A percentile compares a stretch with the other conserved stretches of the same genome.
Conservation (phyloP, 1,284 basidiomycete genomes). For the Meira miltonrushii region DNA sequence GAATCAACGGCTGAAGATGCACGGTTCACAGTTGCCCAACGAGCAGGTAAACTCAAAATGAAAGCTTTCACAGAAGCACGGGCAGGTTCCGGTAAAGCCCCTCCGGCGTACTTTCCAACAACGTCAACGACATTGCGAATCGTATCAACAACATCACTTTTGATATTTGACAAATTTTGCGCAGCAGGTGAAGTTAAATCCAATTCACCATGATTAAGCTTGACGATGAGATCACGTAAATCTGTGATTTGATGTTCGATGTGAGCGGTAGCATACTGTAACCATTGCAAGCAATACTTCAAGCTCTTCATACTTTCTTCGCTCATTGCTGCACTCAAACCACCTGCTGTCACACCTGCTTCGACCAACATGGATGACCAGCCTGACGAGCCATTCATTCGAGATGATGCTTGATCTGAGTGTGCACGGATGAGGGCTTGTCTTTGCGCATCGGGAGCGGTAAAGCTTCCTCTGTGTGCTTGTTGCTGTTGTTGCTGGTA, state of each 20-base stretch:
- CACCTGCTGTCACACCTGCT: conserved; percentile 63
- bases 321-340: conserved; percentile 76
- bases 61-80: conserved; percentile 70
- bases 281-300: conserved; percentile 80
- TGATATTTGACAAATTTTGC: conserved; percentile 62
- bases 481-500: neutral
- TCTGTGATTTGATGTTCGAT: conserved; percentile 81
- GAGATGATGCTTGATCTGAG: conserved; percentile 42
- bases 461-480: neutral
- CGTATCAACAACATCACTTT: conserved; percentile 75
- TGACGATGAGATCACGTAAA: conserved; percentile 58
- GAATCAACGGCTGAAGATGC: conserved; percentile 18
- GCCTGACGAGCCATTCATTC: conserved; percentile 57
- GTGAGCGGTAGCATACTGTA: conserved; percentile 78
- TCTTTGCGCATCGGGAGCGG: conserved; percentile 2
- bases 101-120: conserved; percentile 77
- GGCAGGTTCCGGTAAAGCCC: conserved; percentile 76
- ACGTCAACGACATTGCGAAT: conserved; percentile 83
- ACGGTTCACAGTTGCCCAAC: conserved; percentile 61
- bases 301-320: conserved; percentile 82
- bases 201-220: conserved; percentile 42
- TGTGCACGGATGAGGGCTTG: conserved; percentile 11
- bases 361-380: conserved; percentile 80
- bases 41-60: conserved; percentile 72
- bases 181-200: conserved; percentile 31